phyloP scores from a whole-genome alignment of 2,329 filamentous ascomycete species.

The Pseudogymnoascus sp. region DNA sequence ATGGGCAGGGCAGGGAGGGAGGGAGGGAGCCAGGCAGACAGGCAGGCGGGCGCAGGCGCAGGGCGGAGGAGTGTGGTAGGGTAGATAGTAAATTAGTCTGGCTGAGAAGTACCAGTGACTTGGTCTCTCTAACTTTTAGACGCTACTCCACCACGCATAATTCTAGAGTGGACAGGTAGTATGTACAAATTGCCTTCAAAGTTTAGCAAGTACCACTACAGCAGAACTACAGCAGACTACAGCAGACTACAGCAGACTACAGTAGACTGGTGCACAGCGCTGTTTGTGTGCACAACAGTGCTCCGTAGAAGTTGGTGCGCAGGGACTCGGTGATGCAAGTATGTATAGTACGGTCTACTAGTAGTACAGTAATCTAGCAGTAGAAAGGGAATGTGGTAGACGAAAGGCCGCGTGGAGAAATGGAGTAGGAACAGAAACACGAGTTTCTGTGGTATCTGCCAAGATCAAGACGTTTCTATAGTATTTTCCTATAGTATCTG shows the following conservation, averaged over 20 bases:
- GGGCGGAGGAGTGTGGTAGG: not conserved
- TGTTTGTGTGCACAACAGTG: too few relatives aligned
- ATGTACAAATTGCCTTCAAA: not conserved
- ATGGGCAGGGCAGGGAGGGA: not conserved
- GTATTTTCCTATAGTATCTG: not conserved
- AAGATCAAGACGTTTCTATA: not conserved
- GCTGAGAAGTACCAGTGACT: not conserved
- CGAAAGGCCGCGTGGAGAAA: not conserved
- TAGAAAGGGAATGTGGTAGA: not conserved
- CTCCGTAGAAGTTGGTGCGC: not conserved
- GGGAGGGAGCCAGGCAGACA: not conserved
- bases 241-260: too few relatives aligned
- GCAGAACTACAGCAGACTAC: too few relatives aligned
- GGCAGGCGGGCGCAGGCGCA: slow-evolving; percentile 6
- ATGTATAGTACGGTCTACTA: too few relatives aligned
- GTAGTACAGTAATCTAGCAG: too few relatives aligned
- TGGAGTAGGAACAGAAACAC: too few relatives aligned
- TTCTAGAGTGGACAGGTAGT: not conserved
- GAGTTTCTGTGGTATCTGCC: not conserved
- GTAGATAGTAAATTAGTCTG: not conserved
- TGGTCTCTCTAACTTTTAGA: not conserved
- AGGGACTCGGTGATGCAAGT: not conserved
- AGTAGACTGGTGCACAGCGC: too few relatives aligned
- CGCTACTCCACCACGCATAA: rapidly evolving
- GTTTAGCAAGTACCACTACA: too few relatives aligned